Base-by-base conservation (phyloP, 2,329 filamentous ascomycete species). In the Fusarium sp. region DNA sequence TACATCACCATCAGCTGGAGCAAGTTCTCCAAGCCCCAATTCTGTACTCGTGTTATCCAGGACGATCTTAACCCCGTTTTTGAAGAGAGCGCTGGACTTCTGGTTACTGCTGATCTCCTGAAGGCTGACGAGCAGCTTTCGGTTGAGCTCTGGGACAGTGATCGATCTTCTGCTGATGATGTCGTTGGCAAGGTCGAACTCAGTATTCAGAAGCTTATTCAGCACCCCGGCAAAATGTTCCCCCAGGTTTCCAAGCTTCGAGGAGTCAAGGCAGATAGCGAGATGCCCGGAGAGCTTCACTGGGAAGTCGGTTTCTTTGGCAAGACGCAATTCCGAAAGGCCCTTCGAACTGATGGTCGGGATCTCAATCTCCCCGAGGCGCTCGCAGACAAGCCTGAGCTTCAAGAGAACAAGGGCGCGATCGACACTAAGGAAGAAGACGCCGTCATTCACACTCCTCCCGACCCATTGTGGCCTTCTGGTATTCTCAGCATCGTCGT, bases 271-370 rank as follows among this genome's bases (percentile, higher is more conserved):
- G 91, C 93, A 27, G 94, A 92, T 17, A 95, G 90, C 73, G 88
- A 89, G 54, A 98, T 98, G 94, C 96, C 96, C 0, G 95, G 96
- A 33, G 92, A 97, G 78, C 87, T 99, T 42, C 91, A 97, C 79
- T 98, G 95, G 95, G 95, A 98, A 80, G 94, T 98, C 50, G 96
- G 95, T 11, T 98, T 93, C 83, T 98, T 98, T 76, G 91, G 92
- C 75, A 98, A 97, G 84, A 94, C 95, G 2, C 90, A 94, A 73
- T 94, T 98, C 83, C 89, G 95, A 59, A 90, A 91, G 70, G 94
- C 94, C 17, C 86, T 98, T 49, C 89, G 94, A 44, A 97, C 94
- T 1, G 93, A 97, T 78, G 95, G 95, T 46, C 94, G 94, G 82
- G 93, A 97, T 79, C 87, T 90, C 65, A 91, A 88, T 65, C 86